Percentiles rank a stretch among this genome's conserved stretches.
These are phyloP conservation scores for Mikania micrantha DNA, from an alignment of 129 eudicot genomes.

Conservation along the genomic window DNA sequence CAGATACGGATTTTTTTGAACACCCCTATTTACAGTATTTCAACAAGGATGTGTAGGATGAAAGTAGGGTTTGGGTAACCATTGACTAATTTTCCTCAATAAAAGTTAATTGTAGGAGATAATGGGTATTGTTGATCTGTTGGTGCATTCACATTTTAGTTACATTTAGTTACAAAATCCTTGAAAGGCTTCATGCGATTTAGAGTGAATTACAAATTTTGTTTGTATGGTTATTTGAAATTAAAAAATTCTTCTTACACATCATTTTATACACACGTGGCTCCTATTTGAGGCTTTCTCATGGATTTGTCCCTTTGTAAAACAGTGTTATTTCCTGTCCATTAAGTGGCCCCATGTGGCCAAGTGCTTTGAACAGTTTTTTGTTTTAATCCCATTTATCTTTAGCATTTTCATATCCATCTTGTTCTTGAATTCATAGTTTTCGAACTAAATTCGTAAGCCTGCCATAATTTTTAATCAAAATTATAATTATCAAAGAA, in stretches of 20 bases:
- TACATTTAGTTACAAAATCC: background rate
- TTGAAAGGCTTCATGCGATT: background rate
- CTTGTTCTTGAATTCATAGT: background rate
- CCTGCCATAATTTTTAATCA: background rate
- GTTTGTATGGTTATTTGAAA: background rate
- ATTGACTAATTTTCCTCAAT: background rate
- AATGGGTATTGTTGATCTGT: background rate
- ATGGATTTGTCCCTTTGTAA: background rate
- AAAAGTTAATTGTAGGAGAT: background rate
- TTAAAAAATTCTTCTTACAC: background rate
- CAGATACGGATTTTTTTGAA: too few relatives aligned
- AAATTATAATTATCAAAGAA: background rate
- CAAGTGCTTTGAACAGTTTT: too few relatives aligned
- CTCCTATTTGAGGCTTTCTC: background rate
- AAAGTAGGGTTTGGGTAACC: background rate
- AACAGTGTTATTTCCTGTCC: background rate
- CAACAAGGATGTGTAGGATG: background rate
- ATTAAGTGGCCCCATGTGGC: background rate
- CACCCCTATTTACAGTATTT: conserved; percentile 4
- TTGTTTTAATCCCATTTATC: background rate
- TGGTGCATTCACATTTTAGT: background rate
- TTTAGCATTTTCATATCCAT: background rate
- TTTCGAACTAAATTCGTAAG: background rate
- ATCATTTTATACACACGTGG: background rate
- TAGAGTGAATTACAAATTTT: background rate